Evolutionary conservation across 1,139 yeast species (phyloP).

Genomic region (Magnusiomyces magnusii): DNA sequence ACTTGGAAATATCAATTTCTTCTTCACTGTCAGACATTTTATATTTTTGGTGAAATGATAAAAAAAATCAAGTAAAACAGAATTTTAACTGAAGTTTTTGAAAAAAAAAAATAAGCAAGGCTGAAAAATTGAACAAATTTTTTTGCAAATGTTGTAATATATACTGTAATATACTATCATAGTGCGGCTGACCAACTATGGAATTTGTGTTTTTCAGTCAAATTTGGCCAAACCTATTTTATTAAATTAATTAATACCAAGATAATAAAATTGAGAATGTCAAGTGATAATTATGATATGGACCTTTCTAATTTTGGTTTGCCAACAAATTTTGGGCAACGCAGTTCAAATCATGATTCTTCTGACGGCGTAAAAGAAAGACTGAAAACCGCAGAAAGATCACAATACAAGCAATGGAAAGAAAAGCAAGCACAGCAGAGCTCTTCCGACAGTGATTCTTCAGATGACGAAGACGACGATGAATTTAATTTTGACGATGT

Average conservation of each 20-base stretch:
- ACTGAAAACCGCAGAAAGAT: slow-evolving; percentile 9
- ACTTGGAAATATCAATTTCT: slow-evolving; percentile 8
- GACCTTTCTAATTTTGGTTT: neutral
- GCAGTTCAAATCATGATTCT: neutral
- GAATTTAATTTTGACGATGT: slow-evolving; percentile 24
- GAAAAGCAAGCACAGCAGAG: neutral
- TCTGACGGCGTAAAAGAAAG: neutral
- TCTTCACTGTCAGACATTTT: slow-evolving; percentile 7
- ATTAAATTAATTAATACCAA: neutral
- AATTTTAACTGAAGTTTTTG: neutral
- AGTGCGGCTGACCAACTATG: neutral
- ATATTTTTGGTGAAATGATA: neutral
- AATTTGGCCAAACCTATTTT: too few relatives aligned
- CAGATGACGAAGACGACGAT: slow-evolving; percentile 22
- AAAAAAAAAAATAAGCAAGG: neutral
- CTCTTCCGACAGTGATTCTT: slow-evolving; percentile 11
- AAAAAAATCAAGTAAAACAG: neutral
- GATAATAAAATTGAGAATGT: neutral
- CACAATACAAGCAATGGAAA: slow-evolving; percentile 8
- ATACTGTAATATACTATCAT: neutral
- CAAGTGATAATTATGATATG: neutral
- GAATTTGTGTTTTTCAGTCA: too few relatives aligned
- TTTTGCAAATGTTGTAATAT: neutral
- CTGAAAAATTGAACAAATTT: neutral
- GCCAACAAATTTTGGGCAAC: neutral